These are phyloP conservation scores for Leccinum boreale DNA, from an alignment of 768 basidiomycete species.

Conservation along the genomic window DNA sequence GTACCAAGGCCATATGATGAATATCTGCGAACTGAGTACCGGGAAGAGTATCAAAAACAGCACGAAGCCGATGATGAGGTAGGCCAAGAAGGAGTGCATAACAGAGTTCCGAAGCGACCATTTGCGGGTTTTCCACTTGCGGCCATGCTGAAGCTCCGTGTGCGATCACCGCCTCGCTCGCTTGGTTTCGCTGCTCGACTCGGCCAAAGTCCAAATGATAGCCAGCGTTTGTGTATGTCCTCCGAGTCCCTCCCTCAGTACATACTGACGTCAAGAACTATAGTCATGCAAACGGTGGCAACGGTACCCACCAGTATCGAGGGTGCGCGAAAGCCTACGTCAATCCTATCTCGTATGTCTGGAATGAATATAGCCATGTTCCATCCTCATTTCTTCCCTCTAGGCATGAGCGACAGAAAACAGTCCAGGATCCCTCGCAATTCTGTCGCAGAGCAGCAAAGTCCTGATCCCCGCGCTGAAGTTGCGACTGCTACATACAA, in stretches of 20 bases:
- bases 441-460: constrained; percentile 2
- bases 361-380: not conserved
- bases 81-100: constrained; percentile 51
- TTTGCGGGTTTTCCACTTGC: not conserved
- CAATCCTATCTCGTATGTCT: constrained; percentile 23
- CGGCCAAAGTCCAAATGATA: not conserved
- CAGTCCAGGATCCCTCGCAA: constrained; percentile 1
- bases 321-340: not conserved
- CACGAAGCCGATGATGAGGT: constrained; percentile 65
- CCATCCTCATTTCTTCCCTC: not conserved
- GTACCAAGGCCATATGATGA: constrained; percentile 93
- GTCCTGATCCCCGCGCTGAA: not conserved
- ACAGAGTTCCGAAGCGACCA: constrained; percentile 10
- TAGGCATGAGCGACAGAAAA: constrained; percentile 18
- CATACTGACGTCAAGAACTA: constrained; percentile 2
- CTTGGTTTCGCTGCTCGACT: constrained; percentile 9
- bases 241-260: not conserved
- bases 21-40: constrained; percentile 84
- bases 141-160: constrained; percentile 19
- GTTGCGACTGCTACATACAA: not conserved
- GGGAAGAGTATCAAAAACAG: constrained; percentile 81
- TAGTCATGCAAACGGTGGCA: constrained; percentile 1
- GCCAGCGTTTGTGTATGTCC: not conserved
- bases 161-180: constrained; percentile 4
- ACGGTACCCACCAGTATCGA: not conserved